Evolutionary conservation across 1,284 basidiomycete genomes (phyloP).

Genomic region (Uromyces viciae-fabae): DNA sequence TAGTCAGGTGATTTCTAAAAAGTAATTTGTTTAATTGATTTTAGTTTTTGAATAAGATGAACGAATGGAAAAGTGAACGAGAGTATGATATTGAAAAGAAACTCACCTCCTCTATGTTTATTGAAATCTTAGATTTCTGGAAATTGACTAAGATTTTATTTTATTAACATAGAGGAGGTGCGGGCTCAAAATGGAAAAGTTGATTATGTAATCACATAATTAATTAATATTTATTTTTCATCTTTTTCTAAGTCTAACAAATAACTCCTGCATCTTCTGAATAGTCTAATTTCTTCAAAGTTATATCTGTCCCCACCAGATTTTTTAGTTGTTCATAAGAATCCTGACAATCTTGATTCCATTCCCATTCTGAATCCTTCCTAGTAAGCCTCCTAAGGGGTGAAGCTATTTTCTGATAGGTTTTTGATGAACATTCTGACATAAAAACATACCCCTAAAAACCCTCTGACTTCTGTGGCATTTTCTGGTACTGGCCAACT

Average conservation of each 20-base stretch:
- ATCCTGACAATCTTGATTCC: neutral
- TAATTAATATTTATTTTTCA: neutral
- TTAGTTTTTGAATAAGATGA: no score
- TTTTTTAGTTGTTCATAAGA: conserved; percentile 10
- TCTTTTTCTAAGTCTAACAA: no score
- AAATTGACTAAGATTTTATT: no score
- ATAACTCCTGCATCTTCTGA: neutral
- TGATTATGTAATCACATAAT: no score
- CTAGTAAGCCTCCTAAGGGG: neutral
- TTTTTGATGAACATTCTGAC: conserved; percentile 16
- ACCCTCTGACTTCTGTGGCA: conserved; percentile 4
- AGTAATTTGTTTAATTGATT: no score
- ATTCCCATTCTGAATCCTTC: neutral
- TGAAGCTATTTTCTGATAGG: neutral
- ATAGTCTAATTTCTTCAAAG: conserved; percentile 15
- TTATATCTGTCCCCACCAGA: neutral
- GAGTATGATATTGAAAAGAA: no score
- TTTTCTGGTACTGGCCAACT: neutral
- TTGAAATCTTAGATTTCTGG: no score
- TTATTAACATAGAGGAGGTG: no score
- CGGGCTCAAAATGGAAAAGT: no score
- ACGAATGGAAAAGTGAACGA: no score
- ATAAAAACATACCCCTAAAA: conserved; percentile 13
- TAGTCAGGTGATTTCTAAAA: no score
- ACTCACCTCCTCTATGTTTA: no score